phyloP scores from a whole-genome alignment of 768 basidiomycete genomes.

The Cyclocybe cylindracea region DNA sequence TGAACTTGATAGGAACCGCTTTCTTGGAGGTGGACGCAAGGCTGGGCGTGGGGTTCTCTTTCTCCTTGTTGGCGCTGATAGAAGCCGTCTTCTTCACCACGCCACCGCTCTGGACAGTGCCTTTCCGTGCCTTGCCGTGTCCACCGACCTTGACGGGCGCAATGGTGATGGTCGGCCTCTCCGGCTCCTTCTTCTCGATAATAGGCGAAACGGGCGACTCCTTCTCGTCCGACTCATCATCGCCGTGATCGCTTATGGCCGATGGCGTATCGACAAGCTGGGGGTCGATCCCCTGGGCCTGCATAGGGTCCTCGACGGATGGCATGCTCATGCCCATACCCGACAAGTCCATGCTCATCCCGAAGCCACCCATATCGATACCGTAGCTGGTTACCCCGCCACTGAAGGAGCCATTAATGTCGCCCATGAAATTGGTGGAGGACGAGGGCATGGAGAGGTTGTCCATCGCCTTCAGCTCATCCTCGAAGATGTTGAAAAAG shows the following conservation, averaged over 20 bases:
- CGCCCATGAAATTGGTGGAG: slow-evolving; percentile 23
- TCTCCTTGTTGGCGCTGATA: slow-evolving; percentile 27
- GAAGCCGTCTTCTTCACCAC: slow-evolving; percentile 57
- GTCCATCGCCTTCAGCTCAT: slow-evolving; percentile 41
- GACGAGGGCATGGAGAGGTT: slow-evolving; percentile 13
- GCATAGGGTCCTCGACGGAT: slow-evolving; percentile 15
- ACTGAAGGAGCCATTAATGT: slow-evolving; percentile 16
- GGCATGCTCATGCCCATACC: slow-evolving; percentile 13
- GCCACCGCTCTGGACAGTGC: slow-evolving; percentile 75
- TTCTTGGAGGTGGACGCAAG: slow-evolving; percentile 19
- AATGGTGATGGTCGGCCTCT: slow-evolving; percentile 46
- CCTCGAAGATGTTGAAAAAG: slow-evolving; percentile 48
- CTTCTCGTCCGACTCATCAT: slow-evolving; percentile 36
- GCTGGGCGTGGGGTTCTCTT: slow-evolving; percentile 30
- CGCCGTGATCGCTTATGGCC: slow-evolving; percentile 36
- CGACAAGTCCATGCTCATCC: slow-evolving; percentile 18
- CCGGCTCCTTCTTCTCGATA: slow-evolving; percentile 21
- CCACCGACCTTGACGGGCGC: slow-evolving; percentile 59
- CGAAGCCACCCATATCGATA: slow-evolving; percentile 20
- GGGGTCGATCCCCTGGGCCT: slow-evolving; percentile 60
- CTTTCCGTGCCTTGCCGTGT: slow-evolving; percentile 60
- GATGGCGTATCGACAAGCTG: slow-evolving; percentile 68
- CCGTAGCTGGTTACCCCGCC: slow-evolving; percentile 14
- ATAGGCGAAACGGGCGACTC: slow-evolving; percentile 21
- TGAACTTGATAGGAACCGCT: slow-evolving; percentile 5